phyloP scores from a whole-genome alignment of 768 basidiomycete genomes.

The Boletellus ananas region DNA sequence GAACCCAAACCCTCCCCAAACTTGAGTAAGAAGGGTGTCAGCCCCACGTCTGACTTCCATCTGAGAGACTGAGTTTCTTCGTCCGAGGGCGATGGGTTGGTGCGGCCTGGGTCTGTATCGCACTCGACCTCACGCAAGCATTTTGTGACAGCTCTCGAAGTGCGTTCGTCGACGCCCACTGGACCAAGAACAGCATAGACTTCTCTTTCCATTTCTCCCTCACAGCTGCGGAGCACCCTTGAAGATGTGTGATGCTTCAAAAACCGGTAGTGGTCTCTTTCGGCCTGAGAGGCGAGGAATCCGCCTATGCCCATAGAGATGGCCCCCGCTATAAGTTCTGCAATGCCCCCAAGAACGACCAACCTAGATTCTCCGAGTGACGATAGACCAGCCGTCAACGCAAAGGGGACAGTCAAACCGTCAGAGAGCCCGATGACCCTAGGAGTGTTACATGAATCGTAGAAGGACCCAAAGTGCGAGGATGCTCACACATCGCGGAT shows the following conservation, averaged over 20 bases:
- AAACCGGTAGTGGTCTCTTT: constrained; percentile 92
- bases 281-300: constrained; percentile 94
- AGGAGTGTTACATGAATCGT: constrained; percentile 4
- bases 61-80: constrained; percentile 55
- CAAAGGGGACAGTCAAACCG: constrained; percentile 89
- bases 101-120: constrained; percentile 25
- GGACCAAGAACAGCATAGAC: constrained; percentile 84
- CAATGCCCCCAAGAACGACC: constrained; percentile 92
- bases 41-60: constrained; percentile 76
- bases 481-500: constrained; percentile 75
- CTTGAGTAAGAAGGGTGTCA: constrained; percentile 92
- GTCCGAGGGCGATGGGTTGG: constrained; percentile 31
- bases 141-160: constrained; percentile 75
- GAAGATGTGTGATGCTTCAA: constrained; percentile 67
- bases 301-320: constrained; percentile 99
- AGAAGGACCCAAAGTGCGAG: neutral
- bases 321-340: constrained; percentile 94
- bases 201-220: constrained; percentile 95
- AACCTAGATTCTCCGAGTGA: constrained; percentile 84
- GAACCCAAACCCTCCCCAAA: constrained; percentile 90
- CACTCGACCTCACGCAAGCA: constrained; percentile 67
- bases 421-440: constrained; percentile 90
- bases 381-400: constrained; percentile 83
- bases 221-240: constrained; percentile 85
- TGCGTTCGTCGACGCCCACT: constrained; percentile 81